phyloP scores from a whole-genome alignment of 495 filamentous ascomycete genomes.

The Paragyromitra xinjiangensis region DNA sequence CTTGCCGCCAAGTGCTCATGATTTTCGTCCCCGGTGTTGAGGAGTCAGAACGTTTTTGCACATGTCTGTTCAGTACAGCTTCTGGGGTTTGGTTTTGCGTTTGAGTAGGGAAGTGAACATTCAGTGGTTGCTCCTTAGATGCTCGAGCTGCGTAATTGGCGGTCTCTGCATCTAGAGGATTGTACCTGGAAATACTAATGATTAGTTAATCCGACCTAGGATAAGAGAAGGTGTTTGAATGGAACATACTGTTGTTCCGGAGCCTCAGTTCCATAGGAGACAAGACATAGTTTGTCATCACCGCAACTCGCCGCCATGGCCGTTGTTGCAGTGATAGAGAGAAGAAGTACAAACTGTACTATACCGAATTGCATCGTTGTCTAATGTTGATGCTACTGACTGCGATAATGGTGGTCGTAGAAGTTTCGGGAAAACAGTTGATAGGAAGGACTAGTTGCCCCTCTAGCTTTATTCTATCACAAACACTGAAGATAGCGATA shows the following conservation, averaged over 20 bases:
- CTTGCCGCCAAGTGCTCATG: slow-evolving; percentile 48
- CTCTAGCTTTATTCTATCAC: not conserved
- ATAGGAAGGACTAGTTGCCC: slow-evolving; percentile 7
- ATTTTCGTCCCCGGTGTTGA: slow-evolving; percentile 44
- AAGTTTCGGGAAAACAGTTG: not conserved
- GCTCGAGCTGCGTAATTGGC: slow-evolving; percentile 15
- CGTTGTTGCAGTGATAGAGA: slow-evolving; percentile 2
- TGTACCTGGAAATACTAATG: slow-evolving; percentile 5
- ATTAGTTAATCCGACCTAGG: slow-evolving; percentile 9
- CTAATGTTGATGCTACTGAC: slow-evolving; percentile 2
- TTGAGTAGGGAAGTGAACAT: slow-evolving; percentile 26
- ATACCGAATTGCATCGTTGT: slow-evolving; percentile 28
- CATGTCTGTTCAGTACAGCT: slow-evolving; percentile 17
- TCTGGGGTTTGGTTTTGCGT: slow-evolving; percentile 36
- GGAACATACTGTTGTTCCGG: slow-evolving; percentile 34
- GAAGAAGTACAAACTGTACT: not conserved
- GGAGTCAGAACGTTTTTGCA: slow-evolving; percentile 35
- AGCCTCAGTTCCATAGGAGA: slow-evolving; percentile 2
- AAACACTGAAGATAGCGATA: not conserved
- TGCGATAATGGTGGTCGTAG: not conserved
- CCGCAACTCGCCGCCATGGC: slow-evolving; percentile 4
- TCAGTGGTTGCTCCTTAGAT: slow-evolving; percentile 10
- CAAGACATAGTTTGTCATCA: slow-evolving; percentile 10
- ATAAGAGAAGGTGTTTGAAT: not conserved
- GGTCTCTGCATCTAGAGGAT: slow-evolving; percentile 6